Evolutionary conservation across 2,329 filamentous ascomycete genomes (phyloP), one percentile per base, ranked within the genome.

Genomic region (Ambrosiella xylebori): DNA sequence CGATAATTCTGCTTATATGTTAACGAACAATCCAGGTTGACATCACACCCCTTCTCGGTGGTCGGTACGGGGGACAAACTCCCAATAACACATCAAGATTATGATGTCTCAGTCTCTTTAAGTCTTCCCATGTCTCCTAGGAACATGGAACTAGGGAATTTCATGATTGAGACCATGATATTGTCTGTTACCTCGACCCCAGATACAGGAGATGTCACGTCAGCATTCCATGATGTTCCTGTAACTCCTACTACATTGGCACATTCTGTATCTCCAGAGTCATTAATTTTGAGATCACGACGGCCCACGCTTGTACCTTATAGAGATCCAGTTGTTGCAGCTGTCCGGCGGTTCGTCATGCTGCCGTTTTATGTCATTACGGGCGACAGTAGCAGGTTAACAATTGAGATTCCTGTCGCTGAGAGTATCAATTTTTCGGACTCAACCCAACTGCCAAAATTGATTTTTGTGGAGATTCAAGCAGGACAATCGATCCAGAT

Each of bases 141-240:
- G 1, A 98, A 98, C 65, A 71, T 86, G 19, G 78, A 78, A 1
- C 78, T 79, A 12, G 93, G 93, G 36, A 97, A 97, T 71, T 97
- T 96, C 74, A 98, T 98, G 93, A 73, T 97, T 15, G 84, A 86
- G 52, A 72, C 95, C 13, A 78, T 57, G 11, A 37, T 56, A 27
- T 7, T 55, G 9, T 50, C 59, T 12, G 50, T 45, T 9, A 19
- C 40, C 11, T 47, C 56, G 12, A 39, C 41, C 8, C 45, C 39
- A 2, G 40, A 56, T 9, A 50, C 27, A 11, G 27, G 37, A 13
- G 47, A 41, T 9, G 38, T 45, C 7, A 36, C 51, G n/a, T 13
- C 49, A 17, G 8, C 44, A 5, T 19, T 47, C n/a, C 51, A 57
- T 7, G 56, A 57, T 38, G 37, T 27, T 8, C 52, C 38, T 3